A percentile compares a stretch with the other conserved stretches of the same genome.
These are phyloP conservation scores for Dendrobium officinale DNA, from an alignment of 106 monocot species.

Conservation along the genomic window DNA sequence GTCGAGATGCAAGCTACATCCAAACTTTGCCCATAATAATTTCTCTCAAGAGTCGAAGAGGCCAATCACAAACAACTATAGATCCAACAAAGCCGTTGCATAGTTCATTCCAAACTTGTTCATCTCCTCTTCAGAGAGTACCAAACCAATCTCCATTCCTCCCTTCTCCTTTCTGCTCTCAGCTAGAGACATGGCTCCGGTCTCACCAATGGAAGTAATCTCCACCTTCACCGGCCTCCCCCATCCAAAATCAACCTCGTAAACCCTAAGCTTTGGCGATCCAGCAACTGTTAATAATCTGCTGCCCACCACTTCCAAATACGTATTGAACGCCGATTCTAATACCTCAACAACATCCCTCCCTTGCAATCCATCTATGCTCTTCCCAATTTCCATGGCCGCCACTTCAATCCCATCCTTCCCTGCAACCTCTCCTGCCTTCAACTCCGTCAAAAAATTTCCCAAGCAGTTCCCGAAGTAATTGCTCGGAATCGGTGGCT, in stretches of 20 bases:
- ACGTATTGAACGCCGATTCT: not conserved
- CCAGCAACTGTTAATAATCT: not conserved
- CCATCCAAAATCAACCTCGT: constrained; percentile 25
- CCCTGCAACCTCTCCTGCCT: not conserved
- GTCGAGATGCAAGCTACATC: too few relatives aligned
- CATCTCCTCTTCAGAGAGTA: constrained; percentile 2
- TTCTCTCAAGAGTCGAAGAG: too few relatives aligned
- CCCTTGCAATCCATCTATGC: not conserved
- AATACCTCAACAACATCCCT: not conserved
- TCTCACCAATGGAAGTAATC: constrained; percentile 5
- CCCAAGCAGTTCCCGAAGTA: constrained; percentile 42
- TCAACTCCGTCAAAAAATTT: not conserved
- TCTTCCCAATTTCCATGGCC: constrained; percentile 1
- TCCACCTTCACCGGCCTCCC: constrained; percentile 15
- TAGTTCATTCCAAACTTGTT: not conserved
- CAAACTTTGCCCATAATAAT: too few relatives aligned
- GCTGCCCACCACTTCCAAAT: not conserved
- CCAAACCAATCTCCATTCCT: constrained; percentile 12
- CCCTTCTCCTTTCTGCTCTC: constrained; percentile 9
- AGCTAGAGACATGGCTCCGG: constrained; percentile 10
- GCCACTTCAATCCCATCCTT: not conserved
- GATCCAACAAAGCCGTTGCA: not conserved
- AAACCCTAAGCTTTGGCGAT: constrained; percentile 18
- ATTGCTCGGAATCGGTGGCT: constrained; percentile 15
- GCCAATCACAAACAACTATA: not conserved